Evolutionary conservation across 768 basidiomycete species (phyloP).

Genomic region (Macrolepiota dolichaula): DNA sequence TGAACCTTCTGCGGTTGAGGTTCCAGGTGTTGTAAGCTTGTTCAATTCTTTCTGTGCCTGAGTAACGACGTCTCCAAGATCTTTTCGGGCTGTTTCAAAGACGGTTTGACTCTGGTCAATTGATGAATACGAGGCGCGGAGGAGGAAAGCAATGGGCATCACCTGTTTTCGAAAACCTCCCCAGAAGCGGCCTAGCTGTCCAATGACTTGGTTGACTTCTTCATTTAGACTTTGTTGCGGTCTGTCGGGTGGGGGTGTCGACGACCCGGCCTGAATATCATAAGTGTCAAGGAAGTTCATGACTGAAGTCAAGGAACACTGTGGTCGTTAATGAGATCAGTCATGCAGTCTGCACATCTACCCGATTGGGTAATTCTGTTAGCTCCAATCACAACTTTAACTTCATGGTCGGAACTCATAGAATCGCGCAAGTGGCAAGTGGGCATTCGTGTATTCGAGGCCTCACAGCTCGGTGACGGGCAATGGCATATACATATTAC

Average conservation of each 20-base stretch:
- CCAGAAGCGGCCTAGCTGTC: slow-evolving; percentile 86
- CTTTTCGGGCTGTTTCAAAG: slow-evolving; percentile 67
- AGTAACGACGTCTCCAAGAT: slow-evolving; percentile 66
- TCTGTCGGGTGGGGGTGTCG: slow-evolving; percentile 35
- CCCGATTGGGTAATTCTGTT: slow-evolving; percentile 9
- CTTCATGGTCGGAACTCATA: too few species aligned
- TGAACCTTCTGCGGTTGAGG: slow-evolving; percentile 3
- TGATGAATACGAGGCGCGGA: background rate
- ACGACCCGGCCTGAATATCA: slow-evolving; percentile 48
- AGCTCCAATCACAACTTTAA: background rate
- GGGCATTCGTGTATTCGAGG: background rate
- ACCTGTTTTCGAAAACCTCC: slow-evolving; percentile 90
- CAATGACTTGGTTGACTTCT: slow-evolving; percentile 86
- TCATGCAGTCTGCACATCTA: background rate
- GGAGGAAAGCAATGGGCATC: slow-evolving; percentile 18
- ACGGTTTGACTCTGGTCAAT: slow-evolving; percentile 60
- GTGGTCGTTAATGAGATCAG: background rate
- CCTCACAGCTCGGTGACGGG: too few species aligned
- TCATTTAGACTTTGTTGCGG: slow-evolving; percentile 61
- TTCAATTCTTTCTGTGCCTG: slow-evolving; percentile 79
- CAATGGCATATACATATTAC: background rate
- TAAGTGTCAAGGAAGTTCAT: slow-evolving; percentile 80
- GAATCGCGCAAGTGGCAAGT: too few species aligned
- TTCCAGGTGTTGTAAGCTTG: slow-evolving; percentile 40
- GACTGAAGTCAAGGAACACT: slow-evolving; percentile 12